These are phyloP conservation scores for Monosporascus sp. DNA, from an alignment of 2,329 filamentous ascomycete species.

Conservation along the genomic window DNA sequence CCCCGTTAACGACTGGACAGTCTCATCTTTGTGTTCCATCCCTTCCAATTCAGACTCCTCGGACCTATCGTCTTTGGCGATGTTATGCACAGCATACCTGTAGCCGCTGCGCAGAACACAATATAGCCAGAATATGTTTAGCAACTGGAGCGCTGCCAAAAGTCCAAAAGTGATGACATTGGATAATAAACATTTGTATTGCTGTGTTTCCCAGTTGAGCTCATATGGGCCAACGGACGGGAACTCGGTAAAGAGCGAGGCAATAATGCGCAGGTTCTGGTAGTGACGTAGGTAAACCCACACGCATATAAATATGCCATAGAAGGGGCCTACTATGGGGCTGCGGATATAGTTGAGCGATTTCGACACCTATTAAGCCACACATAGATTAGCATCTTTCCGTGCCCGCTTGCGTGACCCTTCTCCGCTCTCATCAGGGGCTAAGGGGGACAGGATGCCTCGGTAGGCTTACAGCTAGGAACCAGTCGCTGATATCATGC, in stretches of 20 bases:
- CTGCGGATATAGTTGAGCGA: conserved; percentile 65
- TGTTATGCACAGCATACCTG: conserved; percentile 42
- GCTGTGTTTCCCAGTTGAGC: conserved; percentile 53
- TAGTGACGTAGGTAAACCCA: conserved; percentile 72
- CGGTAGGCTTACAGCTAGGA: conserved; percentile 46
- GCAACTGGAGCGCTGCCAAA: conserved; percentile 46
- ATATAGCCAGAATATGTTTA: conserved; percentile 59
- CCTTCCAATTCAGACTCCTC: conserved; percentile 28
- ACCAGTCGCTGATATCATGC: conserved; percentile 70
- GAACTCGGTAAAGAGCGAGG: conserved; percentile 52
- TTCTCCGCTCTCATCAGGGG: neutral
- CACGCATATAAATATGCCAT: conserved; percentile 56
- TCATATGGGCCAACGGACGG: conserved; percentile 50
- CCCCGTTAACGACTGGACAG: too few relatives aligned
- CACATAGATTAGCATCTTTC: conserved; percentile 3
- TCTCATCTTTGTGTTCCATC: neutral
- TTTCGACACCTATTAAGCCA: conserved; percentile 46
- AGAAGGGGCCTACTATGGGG: conserved; percentile 57
- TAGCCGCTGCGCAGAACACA: conserved; percentile 51
- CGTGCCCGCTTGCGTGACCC: neutral
- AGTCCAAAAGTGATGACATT: conserved; percentile 49
- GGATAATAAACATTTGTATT: conserved; percentile 53
- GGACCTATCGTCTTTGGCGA: conserved; percentile 51
- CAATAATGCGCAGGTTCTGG: conserved; percentile 55
- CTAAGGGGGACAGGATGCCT: neutral